Base-by-base conservation (phyloP, 495 filamentous ascomycete species). In the Trypethelium eluteriae region DNA sequence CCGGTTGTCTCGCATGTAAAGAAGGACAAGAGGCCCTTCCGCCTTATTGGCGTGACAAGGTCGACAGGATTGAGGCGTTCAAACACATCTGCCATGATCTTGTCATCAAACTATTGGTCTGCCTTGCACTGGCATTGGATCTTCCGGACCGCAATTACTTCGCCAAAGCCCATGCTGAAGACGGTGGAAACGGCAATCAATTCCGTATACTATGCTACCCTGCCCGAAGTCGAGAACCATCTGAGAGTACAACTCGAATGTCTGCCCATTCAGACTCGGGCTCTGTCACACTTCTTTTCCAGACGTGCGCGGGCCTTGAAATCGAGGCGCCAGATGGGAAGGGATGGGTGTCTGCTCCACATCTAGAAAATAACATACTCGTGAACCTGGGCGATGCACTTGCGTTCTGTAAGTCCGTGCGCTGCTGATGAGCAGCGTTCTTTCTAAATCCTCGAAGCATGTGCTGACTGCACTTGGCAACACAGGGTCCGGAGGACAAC, bases 151-250 rank as follows among this genome's bases (percentile, higher is more conserved):
- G 65, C 32, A 36, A 67, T 38, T 64, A 32, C 56, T 67, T 67
- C 56, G 65, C 65, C 59, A 67, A 67, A 64, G 65, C 65, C 25
- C 65, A 67, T 64, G 61, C 63, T 34, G 59, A 64, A 38, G 65
- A 66, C 32, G 59, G 4, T 12, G 65, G 61, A n/a, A 34, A 64
- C 34, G 61, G 61, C 10, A 67, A 64, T 34, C 62, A 65, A 56
- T 66, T 67, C 38, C 65, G 65, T n/a, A 25, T 67, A 7, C 25
- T 67, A 16, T 67, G 63, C 57, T 67, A 67, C 41, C 65, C 65
- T 18, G 57, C 65, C 7, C 34, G 65, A 38, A 50, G 32, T 6
- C 25, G 63, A 10, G 25, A 16, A 39, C 65, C 56, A 18, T 18
- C 41, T 6, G 10, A 44, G 7, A 66, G 7, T 6, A 64, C 41